These are phyloP conservation scores for Neopestalotiopsis sp. DNA, from an alignment of 2,329 filamentous ascomycete genomes.

Conservation along the genomic window DNA sequence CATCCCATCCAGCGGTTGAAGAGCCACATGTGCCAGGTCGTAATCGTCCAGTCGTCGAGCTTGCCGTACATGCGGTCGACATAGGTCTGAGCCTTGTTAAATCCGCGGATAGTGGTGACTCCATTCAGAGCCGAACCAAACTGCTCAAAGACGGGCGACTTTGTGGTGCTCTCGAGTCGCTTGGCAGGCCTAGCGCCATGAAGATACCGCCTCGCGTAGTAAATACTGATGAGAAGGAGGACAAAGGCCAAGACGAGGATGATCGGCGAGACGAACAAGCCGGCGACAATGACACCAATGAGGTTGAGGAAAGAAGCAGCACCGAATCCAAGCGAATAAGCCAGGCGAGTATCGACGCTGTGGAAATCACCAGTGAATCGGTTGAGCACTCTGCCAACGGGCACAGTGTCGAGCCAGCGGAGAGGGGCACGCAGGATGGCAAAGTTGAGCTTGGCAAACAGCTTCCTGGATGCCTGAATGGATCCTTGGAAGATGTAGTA, in stretches of 20 bases:
- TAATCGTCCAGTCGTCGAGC: slow-evolving; percentile 71
- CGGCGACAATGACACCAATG: slow-evolving; percentile 70
- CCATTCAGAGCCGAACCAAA: slow-evolving; percentile 77
- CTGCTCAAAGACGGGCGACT: slow-evolving; percentile 81
- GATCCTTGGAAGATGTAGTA: slow-evolving; percentile 69
- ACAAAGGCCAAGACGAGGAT: slow-evolving; percentile 67
- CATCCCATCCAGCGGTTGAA: slow-evolving; percentile 81
- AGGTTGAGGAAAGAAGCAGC: slow-evolving; percentile 66
- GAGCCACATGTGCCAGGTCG: slow-evolving; percentile 72
- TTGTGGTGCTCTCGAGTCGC: slow-evolving; percentile 76
- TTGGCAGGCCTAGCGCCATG: slow-evolving; percentile 77
- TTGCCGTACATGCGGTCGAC: slow-evolving; percentile 71
- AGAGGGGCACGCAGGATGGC: slow-evolving; percentile 74
- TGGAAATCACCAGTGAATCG: slow-evolving; percentile 81
- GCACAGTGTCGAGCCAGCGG: slow-evolving; percentile 82
- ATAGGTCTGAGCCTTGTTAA: slow-evolving; percentile 71
- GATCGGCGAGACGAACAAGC: slow-evolving; percentile 69
- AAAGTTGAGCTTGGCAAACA: slow-evolving; percentile 72
- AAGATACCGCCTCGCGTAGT: slow-evolving; percentile 68
- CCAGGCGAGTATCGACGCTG: slow-evolving; percentile 71
- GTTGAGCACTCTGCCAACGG: slow-evolving; percentile 77
- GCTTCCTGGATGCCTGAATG: slow-evolving; percentile 68
- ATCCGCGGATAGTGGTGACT: slow-evolving; percentile 77
- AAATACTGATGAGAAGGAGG: slow-evolving; percentile 62
- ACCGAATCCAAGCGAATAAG: slow-evolving; percentile 66